Evolutionary conservation across 192 early-diverging fungal species (phyloP).

Genomic region (Phlyctochytrium arcticum): DNA sequence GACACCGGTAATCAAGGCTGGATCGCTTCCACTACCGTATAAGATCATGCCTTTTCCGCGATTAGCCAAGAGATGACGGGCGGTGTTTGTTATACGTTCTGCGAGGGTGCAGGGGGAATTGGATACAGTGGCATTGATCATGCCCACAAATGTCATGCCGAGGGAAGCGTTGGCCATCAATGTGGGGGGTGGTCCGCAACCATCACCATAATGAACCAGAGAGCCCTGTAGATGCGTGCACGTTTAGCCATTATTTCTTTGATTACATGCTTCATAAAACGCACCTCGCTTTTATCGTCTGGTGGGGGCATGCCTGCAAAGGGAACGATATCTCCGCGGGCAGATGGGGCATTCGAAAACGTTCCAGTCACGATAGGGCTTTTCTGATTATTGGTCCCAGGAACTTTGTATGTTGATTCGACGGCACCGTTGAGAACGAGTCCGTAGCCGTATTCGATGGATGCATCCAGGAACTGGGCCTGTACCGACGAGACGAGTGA

Average conservation of each 20-base stretch:
- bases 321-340: not conserved
- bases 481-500: too few species aligned
- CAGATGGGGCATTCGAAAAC: not conserved
- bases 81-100: not conserved
- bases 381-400: not conserved
- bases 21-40: not conserved
- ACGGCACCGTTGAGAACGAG: not conserved
- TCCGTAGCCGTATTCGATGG: not conserved
- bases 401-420: not conserved
- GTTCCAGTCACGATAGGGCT: not conserved
- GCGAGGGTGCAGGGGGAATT: not conserved
- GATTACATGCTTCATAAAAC: not conserved
- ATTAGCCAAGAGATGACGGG: not conserved
- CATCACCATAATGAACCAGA: conserved; percentile 12
- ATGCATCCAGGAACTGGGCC: not conserved
- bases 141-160: not conserved
- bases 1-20: not conserved
- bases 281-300: not conserved
- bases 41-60: not conserved
- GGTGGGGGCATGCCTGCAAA: not conserved
- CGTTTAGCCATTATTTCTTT: too few species aligned
- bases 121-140: conserved; percentile 4
- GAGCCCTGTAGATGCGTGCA: conserved; percentile 2
- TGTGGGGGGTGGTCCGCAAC: not conserved
- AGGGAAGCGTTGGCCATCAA: not conserved